Evolutionary conservation across 345 rosid genomes (phyloP).

Genomic region (Geranium rotundifolium): DNA sequence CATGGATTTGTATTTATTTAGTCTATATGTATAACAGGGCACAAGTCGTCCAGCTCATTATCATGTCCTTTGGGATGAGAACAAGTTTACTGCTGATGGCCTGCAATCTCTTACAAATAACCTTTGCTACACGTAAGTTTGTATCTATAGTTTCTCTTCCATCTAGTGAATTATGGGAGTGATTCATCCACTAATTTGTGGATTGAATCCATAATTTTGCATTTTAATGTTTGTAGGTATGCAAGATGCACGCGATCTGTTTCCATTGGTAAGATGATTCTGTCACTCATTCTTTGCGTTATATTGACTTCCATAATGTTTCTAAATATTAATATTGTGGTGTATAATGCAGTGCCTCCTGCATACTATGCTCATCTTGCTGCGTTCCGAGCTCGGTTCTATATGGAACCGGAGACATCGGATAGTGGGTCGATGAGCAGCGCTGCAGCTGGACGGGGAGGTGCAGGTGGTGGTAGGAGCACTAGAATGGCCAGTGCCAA

Average conservation of each 20-base stretch:
- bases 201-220: background rate
- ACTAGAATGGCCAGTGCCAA: constrained; percentile 41
- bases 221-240: constrained; percentile 32
- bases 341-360: constrained; percentile 61
- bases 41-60: constrained; percentile 96
- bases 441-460: constrained; percentile 50
- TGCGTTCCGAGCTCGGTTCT: constrained; percentile 90
- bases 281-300: background rate
- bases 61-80: constrained; percentile 94
- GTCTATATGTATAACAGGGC: constrained; percentile 35
- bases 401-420: constrained; percentile 89
- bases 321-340: background rate
- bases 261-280: constrained; percentile 56
- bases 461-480: constrained; percentile 24
- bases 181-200: too few species aligned
- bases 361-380: constrained; percentile 95
- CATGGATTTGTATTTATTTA: background rate
- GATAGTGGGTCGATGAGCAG: constrained; percentile 85
- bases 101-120: constrained; percentile 81
- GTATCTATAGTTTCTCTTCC: constrained; percentile 1
- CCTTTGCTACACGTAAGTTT: constrained; percentile 71
- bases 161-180: background rate
- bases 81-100: constrained; percentile 76
- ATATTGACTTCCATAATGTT: background rate
- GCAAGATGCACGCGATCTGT: constrained; percentile 94